Evolutionary conservation across 768 basidiomycete species (phyloP), one percentile per base, ranked within the genome.

Genomic region (Tremella mesenterica): DNA sequence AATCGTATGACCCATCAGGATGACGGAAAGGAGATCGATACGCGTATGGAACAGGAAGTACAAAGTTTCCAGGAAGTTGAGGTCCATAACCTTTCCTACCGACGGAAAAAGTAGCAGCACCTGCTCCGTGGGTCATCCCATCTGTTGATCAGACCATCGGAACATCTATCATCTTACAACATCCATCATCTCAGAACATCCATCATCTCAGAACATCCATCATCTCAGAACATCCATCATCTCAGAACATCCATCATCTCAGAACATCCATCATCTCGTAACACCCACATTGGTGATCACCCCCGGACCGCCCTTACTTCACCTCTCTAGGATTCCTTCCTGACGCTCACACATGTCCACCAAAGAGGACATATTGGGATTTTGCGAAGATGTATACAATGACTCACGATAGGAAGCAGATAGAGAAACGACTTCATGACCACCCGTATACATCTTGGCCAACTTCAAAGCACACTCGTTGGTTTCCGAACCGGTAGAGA

Each of bases 361-460:
- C 13, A 49, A 29, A 5, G 16, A 9, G 12, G 21, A 28, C 12
- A 29, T 7, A 33, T 18, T 25, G 18, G 20, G 9, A 45, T 25
- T 23, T 12, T 27, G n/a, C 18, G 18, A 6, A 25, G 27, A 8
- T 14, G 31, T n/a, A 16, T 23, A 12, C n/a, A n/a, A n/a, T n/a
- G 26, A 56, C 58, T 50, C 20, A 60, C 58, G 66, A 12, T 48
- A 68, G 29, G 48, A 41, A n/a, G 56, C 57, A 7, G 61, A 57
- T 14, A 65, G 53, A 18, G 53, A 52, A 13, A 65, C 57, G 10
- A 68, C 49, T 45, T 68, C 66, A 25, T 57, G 54, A 31, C 57
- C 59, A 5, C 66, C 66, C 10, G 63, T 68, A 39, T 56, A 58
- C 27, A 60, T 41, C 55, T 68, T 68, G 10, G 66, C 66, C 31